Conservation (phyloP, 179 eudicot species). For the Heliamphora pulchella region DNA sequence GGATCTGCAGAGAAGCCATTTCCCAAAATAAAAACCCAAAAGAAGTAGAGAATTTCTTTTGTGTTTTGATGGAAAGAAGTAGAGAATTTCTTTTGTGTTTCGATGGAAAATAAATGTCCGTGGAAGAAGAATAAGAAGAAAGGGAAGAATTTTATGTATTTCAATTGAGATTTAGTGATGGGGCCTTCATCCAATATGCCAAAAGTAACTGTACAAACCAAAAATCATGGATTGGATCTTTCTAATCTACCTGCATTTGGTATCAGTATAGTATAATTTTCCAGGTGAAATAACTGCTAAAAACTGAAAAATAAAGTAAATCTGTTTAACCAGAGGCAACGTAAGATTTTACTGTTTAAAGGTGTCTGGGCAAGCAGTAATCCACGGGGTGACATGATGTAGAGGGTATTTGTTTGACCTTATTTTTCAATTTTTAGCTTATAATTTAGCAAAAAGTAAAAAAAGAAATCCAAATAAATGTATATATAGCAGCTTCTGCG, state of each 20-base stretch:
- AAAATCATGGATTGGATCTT: not conserved
- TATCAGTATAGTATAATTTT: not conserved
- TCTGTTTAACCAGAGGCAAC: not conserved
- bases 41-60: too few relatives aligned
- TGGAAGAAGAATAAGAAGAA: not conserved
- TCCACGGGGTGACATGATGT: not conserved
- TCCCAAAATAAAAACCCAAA: too few relatives aligned
- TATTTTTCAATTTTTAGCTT: too few relatives aligned
- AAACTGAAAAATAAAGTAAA: not conserved
- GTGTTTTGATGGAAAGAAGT: too few relatives aligned
- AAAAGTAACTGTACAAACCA: not conserved
- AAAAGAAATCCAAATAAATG: too few relatives aligned
- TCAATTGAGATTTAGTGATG: not conserved
- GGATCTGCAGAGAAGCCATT: too few relatives aligned
- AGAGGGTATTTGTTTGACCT: too few relatives aligned
- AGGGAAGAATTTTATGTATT: not conserved
- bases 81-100: not conserved
- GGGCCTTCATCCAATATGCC: not conserved
- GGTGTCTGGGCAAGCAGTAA: not conserved
- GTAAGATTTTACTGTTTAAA: not conserved
- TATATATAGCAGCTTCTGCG: too few relatives aligned
- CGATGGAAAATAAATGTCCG: not conserved
- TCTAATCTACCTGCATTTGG: not conserved
- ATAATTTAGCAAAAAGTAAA: too few relatives aligned
- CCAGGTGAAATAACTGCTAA: not conserved